phyloP scores from a whole-genome alignment of 352 stramenopile genomes.

The Globisporangium abappressorium region DNA sequence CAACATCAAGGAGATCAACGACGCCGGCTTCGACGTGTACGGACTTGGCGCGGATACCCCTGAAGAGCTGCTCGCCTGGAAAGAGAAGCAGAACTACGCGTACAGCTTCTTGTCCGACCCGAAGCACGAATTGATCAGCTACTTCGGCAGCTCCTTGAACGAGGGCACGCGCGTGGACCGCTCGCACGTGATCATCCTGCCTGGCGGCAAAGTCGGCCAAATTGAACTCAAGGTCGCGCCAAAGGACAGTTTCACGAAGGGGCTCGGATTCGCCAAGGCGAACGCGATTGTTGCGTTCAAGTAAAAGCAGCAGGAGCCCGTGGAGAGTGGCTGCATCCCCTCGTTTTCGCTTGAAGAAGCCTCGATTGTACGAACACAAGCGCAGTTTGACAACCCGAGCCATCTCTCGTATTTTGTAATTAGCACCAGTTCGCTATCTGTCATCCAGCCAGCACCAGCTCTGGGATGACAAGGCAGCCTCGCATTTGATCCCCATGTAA shows the following conservation, averaged over 20 bases:
- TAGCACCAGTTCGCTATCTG: not conserved
- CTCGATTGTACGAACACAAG: constrained; percentile 2
- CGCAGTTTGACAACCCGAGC: not conserved
- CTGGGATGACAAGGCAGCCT: not conserved
- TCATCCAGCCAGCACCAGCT: not conserved
- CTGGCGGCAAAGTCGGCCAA: constrained; percentile 70
- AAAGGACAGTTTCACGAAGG: constrained; percentile 80
- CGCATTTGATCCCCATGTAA: not conserved
- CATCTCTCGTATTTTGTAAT: not conserved
- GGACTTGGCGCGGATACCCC: constrained; percentile 73
- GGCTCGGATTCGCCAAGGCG: constrained; percentile 53
- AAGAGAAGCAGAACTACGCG: constrained; percentile 72
- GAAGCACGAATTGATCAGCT: constrained; percentile 68
- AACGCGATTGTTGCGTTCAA: constrained; percentile 11
- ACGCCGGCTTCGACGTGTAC: constrained; percentile 78
- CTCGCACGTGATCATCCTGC: constrained; percentile 82
- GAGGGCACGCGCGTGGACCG: constrained; percentile 62
- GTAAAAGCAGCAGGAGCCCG: constrained; percentile 5
- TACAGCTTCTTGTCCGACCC: constrained; percentile 83
- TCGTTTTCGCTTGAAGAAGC: not conserved
- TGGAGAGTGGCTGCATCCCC: not conserved
- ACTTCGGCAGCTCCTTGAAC: constrained; percentile 76
- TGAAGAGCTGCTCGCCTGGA: constrained; percentile 68
- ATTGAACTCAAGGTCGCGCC: constrained; percentile 71
- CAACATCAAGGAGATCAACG: constrained; percentile 71